Evolutionary conservation across 2,329 filamentous ascomycete species (phyloP).

Genomic region (Penicillium sp.): DNA sequence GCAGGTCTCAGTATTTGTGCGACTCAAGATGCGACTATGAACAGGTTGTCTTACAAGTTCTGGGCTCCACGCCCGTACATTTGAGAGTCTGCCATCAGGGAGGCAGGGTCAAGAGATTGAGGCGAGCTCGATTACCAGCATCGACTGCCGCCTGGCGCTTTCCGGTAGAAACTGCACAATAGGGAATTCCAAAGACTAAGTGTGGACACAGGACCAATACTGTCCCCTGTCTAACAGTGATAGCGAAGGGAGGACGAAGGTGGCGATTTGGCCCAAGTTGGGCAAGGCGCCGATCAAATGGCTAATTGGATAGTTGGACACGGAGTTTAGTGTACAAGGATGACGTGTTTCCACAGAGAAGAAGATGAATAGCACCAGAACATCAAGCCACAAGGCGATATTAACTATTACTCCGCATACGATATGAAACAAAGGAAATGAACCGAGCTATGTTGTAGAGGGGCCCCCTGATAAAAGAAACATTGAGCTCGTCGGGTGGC

Average conservation of each 20-base stretch:
- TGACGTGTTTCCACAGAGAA: slow-evolving; percentile 18
- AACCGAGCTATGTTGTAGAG: background rate
- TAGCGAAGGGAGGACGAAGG: slow-evolving; percentile 8
- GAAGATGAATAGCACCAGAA: background rate
- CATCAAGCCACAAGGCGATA: background rate
- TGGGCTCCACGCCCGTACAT: slow-evolving; percentile 26
- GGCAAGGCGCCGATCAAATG: slow-evolving; percentile 23
- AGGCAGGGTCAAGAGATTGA: slow-evolving; percentile 3
- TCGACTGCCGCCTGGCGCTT: slow-evolving; percentile 15
- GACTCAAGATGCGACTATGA: background rate
- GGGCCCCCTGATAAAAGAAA: slow-evolving; percentile 8
- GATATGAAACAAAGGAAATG: background rate
- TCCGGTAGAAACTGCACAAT: background rate
- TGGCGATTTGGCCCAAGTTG: slow-evolving; percentile 17
- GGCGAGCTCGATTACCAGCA: slow-evolving; percentile 12
- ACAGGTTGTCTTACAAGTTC: slow-evolving; percentile 24
- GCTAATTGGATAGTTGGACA: slow-evolving; percentile 7
- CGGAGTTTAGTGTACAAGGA: slow-evolving; percentile 17
- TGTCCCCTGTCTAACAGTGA: background rate
- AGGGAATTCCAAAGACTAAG: background rate
- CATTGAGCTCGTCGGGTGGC: background rate
- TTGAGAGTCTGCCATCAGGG: slow-evolving; percentile 30
- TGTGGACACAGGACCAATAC: background rate
- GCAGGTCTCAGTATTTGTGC: slow-evolving; percentile 15
- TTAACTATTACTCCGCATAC: too few relatives aligned